Base-by-base conservation (phyloP, 2,329 filamentous ascomycete genomes). In the Chrysoporthe deuterocubensis region DNA sequence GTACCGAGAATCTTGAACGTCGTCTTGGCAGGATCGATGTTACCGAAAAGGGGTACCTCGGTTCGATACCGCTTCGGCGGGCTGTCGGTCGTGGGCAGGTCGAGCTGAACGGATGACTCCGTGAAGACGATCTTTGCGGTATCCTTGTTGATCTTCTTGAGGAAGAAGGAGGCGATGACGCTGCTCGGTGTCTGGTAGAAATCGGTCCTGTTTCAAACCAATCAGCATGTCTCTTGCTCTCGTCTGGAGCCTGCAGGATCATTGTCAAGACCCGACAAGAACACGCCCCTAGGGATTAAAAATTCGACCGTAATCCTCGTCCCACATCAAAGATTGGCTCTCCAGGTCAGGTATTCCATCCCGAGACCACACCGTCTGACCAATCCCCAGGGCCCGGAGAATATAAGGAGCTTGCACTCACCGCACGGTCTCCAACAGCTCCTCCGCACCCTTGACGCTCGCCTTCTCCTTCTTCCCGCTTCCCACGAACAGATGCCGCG, bases 91-190 rank as follows among this genome's bases (percentile, higher is more conserved):
- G 96, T 99, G n/a, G 87, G 89, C 50, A 99, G 85, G 77, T 99
- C 93, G 56, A 99, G 85, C 13, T 86, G 84, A 62, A 98, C 80
- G 59, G 87, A 82, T 60, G 85, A 83, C 2, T 86, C 75, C 46
- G 83, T 78, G 77, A 98, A 95, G 34, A 86, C 83, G 58, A 98
- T 86, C 72, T 87, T 90, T 63, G 93, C 92, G 37, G 82, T 86
- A 34, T 90, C 86, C 80, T 95, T 96, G 81, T 94, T 89, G 74
- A 99, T 97, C 83, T 98, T 98, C 84, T 98, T 99, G 65, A 98
- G 85, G 81, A 97, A 99, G 73, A 97, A 91, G 9, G 92, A 96
- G 2, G 92, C 94, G 72, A 96, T 97, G 67, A 98, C 92, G 16
- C 89, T 89, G 14, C 88, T 87, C 2, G 91, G 84, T 1, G 96